A percentile compares a stretch with the other conserved stretches of the same genome.
phyloP scores from a whole-genome alignment of 2,329 filamentous ascomycete species.

The Penicillium aurantiogriseum region DNA sequence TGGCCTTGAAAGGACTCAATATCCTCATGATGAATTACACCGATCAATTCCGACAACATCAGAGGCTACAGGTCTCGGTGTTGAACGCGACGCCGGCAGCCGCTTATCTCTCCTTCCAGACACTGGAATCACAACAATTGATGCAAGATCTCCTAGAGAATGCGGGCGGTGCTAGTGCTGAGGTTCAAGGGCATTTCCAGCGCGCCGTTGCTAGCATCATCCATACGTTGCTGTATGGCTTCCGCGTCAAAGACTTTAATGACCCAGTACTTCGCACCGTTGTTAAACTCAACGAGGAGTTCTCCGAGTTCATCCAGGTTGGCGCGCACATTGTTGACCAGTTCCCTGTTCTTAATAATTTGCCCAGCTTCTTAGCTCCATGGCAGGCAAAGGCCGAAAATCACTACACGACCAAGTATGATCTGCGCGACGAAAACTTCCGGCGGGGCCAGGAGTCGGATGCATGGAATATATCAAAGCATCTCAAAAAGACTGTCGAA shows the following conservation, averaged over 20 bases:
- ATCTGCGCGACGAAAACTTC: background rate
- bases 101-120: conserved; percentile 9
- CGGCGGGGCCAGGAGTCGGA: background rate
- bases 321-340: conserved; percentile 39
- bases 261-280: background rate
- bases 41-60: conserved; percentile 48
- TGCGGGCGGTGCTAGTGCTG: background rate
- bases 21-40: conserved; percentile 53
- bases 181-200: background rate
- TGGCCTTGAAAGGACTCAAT: conserved; percentile 35
- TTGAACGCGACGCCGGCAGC: conserved; percentile 35
- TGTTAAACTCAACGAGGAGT: background rate
- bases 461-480: background rate
- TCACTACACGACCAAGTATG: background rate
- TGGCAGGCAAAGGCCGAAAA: conserved; percentile 42
- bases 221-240: background rate
- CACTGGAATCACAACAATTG: background rate
- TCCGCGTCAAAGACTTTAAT: background rate
- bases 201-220: background rate
- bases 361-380: conserved; percentile 46
- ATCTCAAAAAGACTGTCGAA: background rate
- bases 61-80: conserved; percentile 48
- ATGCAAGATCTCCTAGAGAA: background rate
- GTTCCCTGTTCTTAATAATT: conserved; percentile 44
- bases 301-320: background rate